phyloP scores from a whole-genome alignment of 2,329 filamentous ascomycete species.

The Phoma sp. region DNA sequence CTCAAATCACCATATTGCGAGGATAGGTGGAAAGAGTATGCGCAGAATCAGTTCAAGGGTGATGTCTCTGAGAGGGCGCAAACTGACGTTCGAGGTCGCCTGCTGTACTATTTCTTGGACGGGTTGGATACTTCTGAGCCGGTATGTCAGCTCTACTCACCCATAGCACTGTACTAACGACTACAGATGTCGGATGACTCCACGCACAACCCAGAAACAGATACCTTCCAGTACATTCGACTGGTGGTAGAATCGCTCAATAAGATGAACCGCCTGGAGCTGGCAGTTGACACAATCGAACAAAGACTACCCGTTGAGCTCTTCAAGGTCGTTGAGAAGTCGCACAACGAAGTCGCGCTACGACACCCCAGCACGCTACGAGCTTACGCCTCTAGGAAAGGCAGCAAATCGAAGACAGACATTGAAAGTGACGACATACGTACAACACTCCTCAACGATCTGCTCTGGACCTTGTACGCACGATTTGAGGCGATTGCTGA shows the following conservation, averaged over 20 bases:
- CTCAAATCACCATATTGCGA: slow-evolving; percentile 98
- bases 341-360: slow-evolving; percentile 91
- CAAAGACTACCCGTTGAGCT: slow-evolving; percentile 92
- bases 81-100: slow-evolving; percentile 57
- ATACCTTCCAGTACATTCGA: slow-evolving; percentile 93
- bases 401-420: slow-evolving; percentile 65
- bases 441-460: slow-evolving; percentile 86
- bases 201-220: slow-evolving; percentile 90
- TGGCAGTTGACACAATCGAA: slow-evolving; percentile 88
- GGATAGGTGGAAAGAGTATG: slow-evolving; percentile 88
- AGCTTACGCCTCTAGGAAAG: slow-evolving; percentile 58
- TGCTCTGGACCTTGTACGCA: slow-evolving; percentile 90
- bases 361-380: slow-evolving; percentile 84
- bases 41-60: slow-evolving; percentile 67
- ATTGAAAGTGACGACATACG: slow-evolving; percentile 75
- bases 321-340: slow-evolving; percentile 92
- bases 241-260: slow-evolving; percentile 89
- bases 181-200: slow-evolving; percentile 78
- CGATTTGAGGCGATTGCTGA: slow-evolving; percentile 98
- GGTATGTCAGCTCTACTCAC: slow-evolving; percentile 24
- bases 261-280: slow-evolving; percentile 84
- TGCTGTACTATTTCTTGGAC: slow-evolving; percentile 65
- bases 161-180: slow-evolving; percentile 29
- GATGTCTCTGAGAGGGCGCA: slow-evolving; percentile 43
- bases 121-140: slow-evolving; percentile 60